Evolutionary conservation across 1,284 basidiomycete genomes (phyloP), one percentile per base, ranked within the genome.

Genomic region (Cryptococcus sp.): DNA sequence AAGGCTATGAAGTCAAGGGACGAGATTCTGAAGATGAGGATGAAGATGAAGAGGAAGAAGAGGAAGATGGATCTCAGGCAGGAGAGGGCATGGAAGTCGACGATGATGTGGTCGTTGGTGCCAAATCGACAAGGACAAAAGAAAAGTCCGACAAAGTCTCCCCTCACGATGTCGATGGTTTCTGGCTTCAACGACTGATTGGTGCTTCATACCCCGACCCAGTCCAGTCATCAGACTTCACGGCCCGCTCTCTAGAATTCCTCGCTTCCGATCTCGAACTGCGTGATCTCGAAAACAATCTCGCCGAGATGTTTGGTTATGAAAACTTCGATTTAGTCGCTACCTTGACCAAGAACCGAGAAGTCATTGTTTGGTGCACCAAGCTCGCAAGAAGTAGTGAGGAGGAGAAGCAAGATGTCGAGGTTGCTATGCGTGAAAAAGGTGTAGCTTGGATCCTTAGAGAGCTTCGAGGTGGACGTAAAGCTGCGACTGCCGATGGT

Each of bases 351-450:
- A 93, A 93, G 76, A 98, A 98, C 77, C 85, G 93, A 49, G 96
- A 98, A 50, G 86, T 92, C 52, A 81, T 98, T 47, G 91, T 98
- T 0, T 99, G 96, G 96, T 98, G 93, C 70, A 98, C 96, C 40
- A 93, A 93, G 73, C 82, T 98, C 45, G 89, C 91, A 68, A 83
- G 93, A 41, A 87, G 87, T 47, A 86, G 88, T 63, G 89, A 88
- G 0, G 87, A 98, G 52, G 91, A 93, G 71, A 83, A 87, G 50
- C 84, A 94, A 51, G 92, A 98, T 66, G 82, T 98, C 34, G 92
- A 98, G 76, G 96, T 98, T 2, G 91, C 89, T 0, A 99, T 99
- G 94, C 82, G 96, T 45, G 96, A 98, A 78, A 93, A 91, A 76
- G 91, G 90, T 19, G 83, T 93, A 2, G 92, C 90, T 2, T 98